Base-by-base conservation (phyloP, 2,329 filamentous ascomycete species). In the Dactylellina leptospora region DNA sequence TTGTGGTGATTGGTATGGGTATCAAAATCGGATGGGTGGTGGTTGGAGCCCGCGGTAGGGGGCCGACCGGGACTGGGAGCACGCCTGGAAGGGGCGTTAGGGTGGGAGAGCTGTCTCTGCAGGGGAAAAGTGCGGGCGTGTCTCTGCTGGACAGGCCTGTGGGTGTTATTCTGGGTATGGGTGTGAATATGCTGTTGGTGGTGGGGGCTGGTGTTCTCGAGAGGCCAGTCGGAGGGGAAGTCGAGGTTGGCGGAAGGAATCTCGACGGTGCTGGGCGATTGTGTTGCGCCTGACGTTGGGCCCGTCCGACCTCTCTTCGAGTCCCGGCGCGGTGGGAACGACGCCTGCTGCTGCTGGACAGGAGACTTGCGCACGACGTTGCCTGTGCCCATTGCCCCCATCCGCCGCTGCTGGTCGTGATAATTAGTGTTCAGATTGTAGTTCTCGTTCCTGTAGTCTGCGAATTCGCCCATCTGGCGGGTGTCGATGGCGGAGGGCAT, bases 61-160 rank as follows among this genome's bases (percentile, higher is more conserved):
- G 60, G 61, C 33, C 62, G 61, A 56, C 54, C 69, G 54, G 68
- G 59, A 50, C 59, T 64, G 18, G 53, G 68, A 45, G 51, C 27
- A 47, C 61, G 68, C 13, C 50, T 60, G 45, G 69, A 55, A 68
- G 61, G 61, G 50, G 33, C 33, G 56, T 68, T 61, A n/a, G 60
- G 68, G 6, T 72, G 68, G 11, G 68, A 72, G 36, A 72, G 68
- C 54, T 72, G 68, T 60, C 68, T 51, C 47, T 72, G 68, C 53
- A 72, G 47, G 45, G 69, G 55, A 22, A 42, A 30, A 30, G 47
- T 27, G 11, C 47, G 68, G 25, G 51, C 28, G 23, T 71, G n/a
- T n/a, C n/a, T n/a, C n/a, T n/a, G n/a, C n/a, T n/a, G n/a, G n/a
- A n/a, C n/a, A n/a, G n/a, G n/a, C n/a, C n/a, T n/a, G n/a, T n/a